These are phyloP conservation scores for Debaryomyces coudertii DNA, from an alignment of 1,139 yeast species.

Conservation along the genomic window DNA sequence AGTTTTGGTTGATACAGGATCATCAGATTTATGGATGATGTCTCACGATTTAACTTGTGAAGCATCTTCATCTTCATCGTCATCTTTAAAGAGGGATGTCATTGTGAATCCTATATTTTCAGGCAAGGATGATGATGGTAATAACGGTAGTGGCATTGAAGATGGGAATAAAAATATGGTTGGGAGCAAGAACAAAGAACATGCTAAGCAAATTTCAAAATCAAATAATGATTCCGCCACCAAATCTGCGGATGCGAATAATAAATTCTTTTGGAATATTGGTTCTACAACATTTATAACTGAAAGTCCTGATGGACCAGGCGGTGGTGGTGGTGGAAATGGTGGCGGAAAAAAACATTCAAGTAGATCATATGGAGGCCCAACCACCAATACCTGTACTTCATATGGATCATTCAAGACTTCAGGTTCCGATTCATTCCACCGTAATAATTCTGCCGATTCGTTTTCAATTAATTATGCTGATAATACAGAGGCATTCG, in stretches of 20 bases:
- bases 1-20: constrained; percentile 49
- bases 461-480: constrained; percentile 57
- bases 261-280: background rate
- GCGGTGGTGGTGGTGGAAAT: constrained; percentile 13
- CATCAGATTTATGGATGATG: constrained; percentile 53
- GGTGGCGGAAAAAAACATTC: background rate
- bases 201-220: background rate
- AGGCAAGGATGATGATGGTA: background rate
- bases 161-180: background rate
- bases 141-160: too few relatives aligned
- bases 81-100: constrained; percentile 3
- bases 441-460: constrained; percentile 35
- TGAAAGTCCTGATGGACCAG: constrained; percentile 6
- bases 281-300: background rate
- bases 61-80: background rate
- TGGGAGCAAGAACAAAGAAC: background rate
- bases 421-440: constrained; percentile 34
- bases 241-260: background rate
- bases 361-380: constrained; percentile 11
- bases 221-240: background rate
- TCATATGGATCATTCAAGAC: constrained; percentile 45
- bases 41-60: constrained; percentile 34
- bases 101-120: background rate
- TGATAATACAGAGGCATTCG: constrained; percentile 62
- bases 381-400: constrained; percentile 34